These are phyloP conservation scores for Trapa bicornis DNA, from an alignment of 345 rosid species.

Conservation along the genomic window DNA sequence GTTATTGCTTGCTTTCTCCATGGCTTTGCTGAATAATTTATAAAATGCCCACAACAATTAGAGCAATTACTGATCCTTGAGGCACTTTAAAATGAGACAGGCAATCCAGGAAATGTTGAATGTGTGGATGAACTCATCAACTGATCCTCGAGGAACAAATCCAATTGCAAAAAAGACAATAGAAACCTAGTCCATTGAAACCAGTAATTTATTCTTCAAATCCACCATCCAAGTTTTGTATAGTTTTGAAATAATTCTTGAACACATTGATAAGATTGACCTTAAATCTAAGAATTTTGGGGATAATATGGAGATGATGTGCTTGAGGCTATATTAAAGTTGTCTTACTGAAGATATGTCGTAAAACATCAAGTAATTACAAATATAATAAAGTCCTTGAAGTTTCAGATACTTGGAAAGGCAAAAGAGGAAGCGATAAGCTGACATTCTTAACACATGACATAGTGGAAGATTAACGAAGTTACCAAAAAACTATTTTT, in stretches of 20 bases:
- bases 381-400: too few species aligned
- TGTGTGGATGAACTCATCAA: neutral
- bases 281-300: too few species aligned
- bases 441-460: too few species aligned
- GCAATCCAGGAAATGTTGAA: neutral
- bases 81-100: neutral
- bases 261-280: too few species aligned
- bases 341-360: too few species aligned
- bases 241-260: neutral
- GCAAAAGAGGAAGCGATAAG: too few species aligned
- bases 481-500: too few species aligned
- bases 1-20: slow-evolving; percentile 67
- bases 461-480: too few species aligned
- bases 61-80: neutral
- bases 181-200: neutral
- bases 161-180: neutral
- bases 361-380: too few species aligned
- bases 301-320: too few species aligned
- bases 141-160: neutral
- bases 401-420: too few species aligned
- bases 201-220: neutral
- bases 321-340: too few species aligned
- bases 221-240: neutral
- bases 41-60: slow-evolving; percentile 7
- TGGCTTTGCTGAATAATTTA: slow-evolving; percentile 54